Evolutionary conservation across 169 alveolate species (phyloP), one percentile per base, ranked within the genome.

Genomic region (Plasmodium ovale): DNA sequence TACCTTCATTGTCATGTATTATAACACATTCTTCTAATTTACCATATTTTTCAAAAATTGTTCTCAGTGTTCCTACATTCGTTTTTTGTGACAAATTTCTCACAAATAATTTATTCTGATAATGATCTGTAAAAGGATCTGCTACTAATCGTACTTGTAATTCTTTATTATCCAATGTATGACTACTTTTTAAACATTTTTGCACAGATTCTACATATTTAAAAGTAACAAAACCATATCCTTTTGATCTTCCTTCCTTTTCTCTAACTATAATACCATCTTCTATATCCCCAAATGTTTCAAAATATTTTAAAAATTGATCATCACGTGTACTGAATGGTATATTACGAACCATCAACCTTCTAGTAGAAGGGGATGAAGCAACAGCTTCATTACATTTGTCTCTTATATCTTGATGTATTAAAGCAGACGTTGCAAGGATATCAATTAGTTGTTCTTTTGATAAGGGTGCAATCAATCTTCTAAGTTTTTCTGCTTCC

Each of bases 151-250:
- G 69, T 19, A 92, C 91, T 69, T 89, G 79, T 54, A 92, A 64
- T 47, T 92, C 93, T 85, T 93, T 87, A 27, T 92, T 93, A 56
- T 92, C 89, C 27, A 92, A 65, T 19, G 71, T 59, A 53, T 89
- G 74, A 31, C 71, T 92, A 31, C 79, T 88, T 60, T 85, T 89
- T 56, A 92, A 85, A 21, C 92, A 67, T 27, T 70, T 89, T 59
- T 84, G 82, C 9, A 94, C 94, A 3, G 96, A 87, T 3, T 93
- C 95, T 7, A 93, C 88, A 90, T 87, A 92, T 47, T 91, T 92
- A 73, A 84, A 95, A 5, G 95, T 93, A 42, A 95, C 95, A 62
- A 95, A 93, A 10, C 96, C 97, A 89, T 92, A 95, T 0, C 97
- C 97, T 87, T 92, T 87, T 12, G 96, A 94, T 62, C 94, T 54